These are phyloP conservation scores for Apocynum venetum DNA, from an alignment of 257 asterid genomes.

Conservation along the genomic window DNA sequence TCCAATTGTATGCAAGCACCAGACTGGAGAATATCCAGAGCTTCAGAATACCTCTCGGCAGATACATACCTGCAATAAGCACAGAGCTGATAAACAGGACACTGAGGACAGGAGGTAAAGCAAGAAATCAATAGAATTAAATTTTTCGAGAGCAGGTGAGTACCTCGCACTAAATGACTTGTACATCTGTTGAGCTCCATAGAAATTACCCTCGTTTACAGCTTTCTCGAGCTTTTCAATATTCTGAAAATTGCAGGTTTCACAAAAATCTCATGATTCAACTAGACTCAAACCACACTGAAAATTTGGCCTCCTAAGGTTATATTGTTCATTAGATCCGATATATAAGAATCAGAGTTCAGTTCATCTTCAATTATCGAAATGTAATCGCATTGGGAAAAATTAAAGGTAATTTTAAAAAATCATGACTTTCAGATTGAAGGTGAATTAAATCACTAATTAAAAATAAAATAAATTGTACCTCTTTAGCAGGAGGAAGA, in stretches of 20 bases:
- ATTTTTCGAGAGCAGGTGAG: neutral
- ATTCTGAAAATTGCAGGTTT: slow-evolving; percentile 40
- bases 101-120: neutral
- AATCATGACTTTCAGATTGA: neutral
- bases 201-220: slow-evolving; percentile 75
- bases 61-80: slow-evolving; percentile 53
- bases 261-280: neutral
- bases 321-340: neutral
- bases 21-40: slow-evolving; percentile 77
- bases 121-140: slow-evolving; percentile 2
- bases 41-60: slow-evolving; percentile 63
- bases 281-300: neutral
- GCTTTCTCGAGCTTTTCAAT: slow-evolving; percentile 71
- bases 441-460: neutral
- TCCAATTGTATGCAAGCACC: slow-evolving; percentile 92
- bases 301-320: neutral
- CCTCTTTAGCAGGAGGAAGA: slow-evolving; percentile 77
- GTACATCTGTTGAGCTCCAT: slow-evolving; percentile 98
- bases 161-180: slow-evolving; percentile 89
- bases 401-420: neutral
- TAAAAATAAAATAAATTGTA: neutral
- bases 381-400: neutral
- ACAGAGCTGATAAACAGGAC: slow-evolving; percentile 5
- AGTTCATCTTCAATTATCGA: neutral
- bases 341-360: neutral